Base-by-base conservation (phyloP, 2,329 filamentous ascomycete genomes). In the Aureobasidium sp. region DNA sequence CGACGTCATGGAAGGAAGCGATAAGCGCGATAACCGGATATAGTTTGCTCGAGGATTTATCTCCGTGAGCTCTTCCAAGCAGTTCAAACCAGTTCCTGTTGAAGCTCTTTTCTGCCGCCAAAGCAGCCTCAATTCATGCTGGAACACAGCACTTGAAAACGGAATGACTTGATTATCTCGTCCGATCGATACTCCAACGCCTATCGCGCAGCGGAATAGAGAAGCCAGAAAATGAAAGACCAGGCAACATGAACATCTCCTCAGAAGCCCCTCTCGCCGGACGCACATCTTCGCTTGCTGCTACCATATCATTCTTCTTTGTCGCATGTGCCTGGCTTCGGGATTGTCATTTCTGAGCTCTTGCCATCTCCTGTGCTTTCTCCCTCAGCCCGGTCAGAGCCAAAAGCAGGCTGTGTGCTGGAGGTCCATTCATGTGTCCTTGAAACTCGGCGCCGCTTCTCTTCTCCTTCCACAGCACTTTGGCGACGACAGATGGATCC, bases 171-270 rank as follows among this genome's bases (percentile, higher is more conserved):
- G 9, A 51, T 34, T 11, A 15, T 56, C n/a, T 45, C 27, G 11
- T 22, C 27, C 37, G 27, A 17, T 57, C 53, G 1, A 45, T 42
- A 45, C 53, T 57, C 53, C 53, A 57, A 29, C 53, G 53, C 41
- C 53, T 36, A 17, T 57, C 53, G 5, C 53, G 37, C 3, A 58
- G 15, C 29, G 55, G 34, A 22, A 58, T 47, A 0, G 29, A 37
- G 3, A 58, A 58, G 2, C 42, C 55, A 9, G 55, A 58, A 3
- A 58, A 58, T 3, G 55, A 58, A 29, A 58, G 20, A 9, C 55
- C 42, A 58, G 55, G 55, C 42, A 58, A 58, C 55, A 58, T 37
- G 31, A 58, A 58, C 55, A 58, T 58, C 15, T 29, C 29, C 9
- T 39, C 53, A 27, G 27, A 31, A 22, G 39, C 39, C n/a, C 34